Base-by-base conservation (phyloP, 345 rosid species). In the Camelina sativa region DNA sequence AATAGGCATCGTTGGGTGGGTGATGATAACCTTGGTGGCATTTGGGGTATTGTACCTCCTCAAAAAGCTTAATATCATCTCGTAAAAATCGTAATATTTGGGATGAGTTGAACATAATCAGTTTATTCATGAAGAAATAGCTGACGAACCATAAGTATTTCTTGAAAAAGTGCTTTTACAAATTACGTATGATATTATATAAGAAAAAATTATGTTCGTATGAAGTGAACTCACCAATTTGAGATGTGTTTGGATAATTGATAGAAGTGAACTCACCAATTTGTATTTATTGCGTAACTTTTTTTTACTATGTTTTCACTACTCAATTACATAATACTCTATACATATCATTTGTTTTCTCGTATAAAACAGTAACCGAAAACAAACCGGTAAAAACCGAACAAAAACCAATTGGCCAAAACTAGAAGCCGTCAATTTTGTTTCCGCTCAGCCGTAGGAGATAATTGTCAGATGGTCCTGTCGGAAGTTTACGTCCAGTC, bases 401-500 rank as follows among this genome's bases (percentile, higher is more conserved):
- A 30, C 13, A 23, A 50, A 71, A 48, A 35, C 13, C 0, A 69
- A 48, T 50, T 2, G 37, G 44, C 22, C 12, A 17, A 46, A 34
- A 44, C 51, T 17, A 74, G 8, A 35, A 52, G 55, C 4, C 9
- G 2, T 17, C 25, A 40, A 32, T 20, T 22, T 16, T 80, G 82
- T 72, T 67, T 80, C 20, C 87, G 77, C 58, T 50, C 85, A 44
- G 97, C 94, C 4, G 84, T 86, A 4, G 92, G 92, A 19, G 94
- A 92, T 62, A 91, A 79, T 62, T 86, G 87, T 89, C 97, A 0
- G 89, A 81, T 25, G 89, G 87, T 50, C 96, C 94, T 4, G 76
- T 78, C 0, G 96, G 92, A 68, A 89, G 94, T 79, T 82, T 81
- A 69, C 73, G 74, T 12, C 89, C 96, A 2, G 86, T 91, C 76